A percentile compares a stretch with the other conserved stretches of the same genome.
These are phyloP conservation scores for Epichloe festucae DNA, from an alignment of 2,329 filamentous ascomycete species.

Conservation along the genomic window DNA sequence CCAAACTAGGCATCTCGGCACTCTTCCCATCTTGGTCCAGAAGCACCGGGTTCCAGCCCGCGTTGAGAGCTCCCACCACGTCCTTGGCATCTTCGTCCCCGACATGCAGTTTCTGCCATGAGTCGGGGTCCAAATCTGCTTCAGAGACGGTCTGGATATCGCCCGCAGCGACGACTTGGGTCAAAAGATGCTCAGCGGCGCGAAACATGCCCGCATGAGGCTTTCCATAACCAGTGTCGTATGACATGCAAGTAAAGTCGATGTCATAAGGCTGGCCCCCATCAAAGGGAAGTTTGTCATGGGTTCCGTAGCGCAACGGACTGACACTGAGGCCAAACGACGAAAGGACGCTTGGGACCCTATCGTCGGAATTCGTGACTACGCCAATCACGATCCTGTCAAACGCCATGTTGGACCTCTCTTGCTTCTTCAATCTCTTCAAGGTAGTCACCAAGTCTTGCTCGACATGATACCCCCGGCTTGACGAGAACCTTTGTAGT, in stretches of 20 bases:
- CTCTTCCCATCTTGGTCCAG: constrained; percentile 7
- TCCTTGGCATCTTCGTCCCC: constrained; percentile 42
- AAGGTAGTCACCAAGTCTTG: constrained; percentile 33
- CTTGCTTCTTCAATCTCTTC: constrained; percentile 22
- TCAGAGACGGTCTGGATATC: neutral
- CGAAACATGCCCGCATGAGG: constrained; percentile 43
- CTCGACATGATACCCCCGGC: constrained; percentile 37
- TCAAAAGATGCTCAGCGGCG: constrained; percentile 34
- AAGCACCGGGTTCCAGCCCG: constrained; percentile 14
- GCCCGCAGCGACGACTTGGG: constrained; percentile 15
- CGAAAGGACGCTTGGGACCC: constrained; percentile 39
- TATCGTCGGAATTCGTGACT: constrained; percentile 50
- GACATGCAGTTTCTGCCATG: constrained; percentile 35
- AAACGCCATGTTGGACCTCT: constrained; percentile 12
- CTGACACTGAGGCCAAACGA: constrained; percentile 39
- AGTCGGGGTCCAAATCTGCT: constrained; percentile 8
- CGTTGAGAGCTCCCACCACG: constrained; percentile 28
- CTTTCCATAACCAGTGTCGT: constrained; percentile 49
- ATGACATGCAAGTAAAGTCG: constrained; percentile 48
- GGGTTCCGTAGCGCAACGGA: constrained; percentile 18
- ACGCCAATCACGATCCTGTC: constrained; percentile 37
- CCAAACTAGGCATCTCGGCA: constrained; percentile 4
- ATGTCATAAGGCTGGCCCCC: constrained; percentile 20
- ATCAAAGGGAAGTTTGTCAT: neutral
- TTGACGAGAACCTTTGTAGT: constrained; percentile 38